phyloP scores from a whole-genome alignment of 345 rosid species.

The Euphorbia tirucalli region DNA sequence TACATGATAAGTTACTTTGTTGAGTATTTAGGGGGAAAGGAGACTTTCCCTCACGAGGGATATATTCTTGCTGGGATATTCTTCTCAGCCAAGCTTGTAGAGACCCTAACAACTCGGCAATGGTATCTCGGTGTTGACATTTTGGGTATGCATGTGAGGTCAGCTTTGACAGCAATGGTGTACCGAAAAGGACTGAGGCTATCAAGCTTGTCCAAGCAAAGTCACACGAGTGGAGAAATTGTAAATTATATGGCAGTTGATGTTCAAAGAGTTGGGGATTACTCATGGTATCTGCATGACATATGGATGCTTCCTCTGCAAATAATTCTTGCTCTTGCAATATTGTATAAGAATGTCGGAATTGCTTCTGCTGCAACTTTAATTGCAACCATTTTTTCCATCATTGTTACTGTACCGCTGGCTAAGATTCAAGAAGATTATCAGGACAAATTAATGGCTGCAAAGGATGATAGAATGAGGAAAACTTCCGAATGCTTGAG shows the following conservation, averaged over 20 bases:
- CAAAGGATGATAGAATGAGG: constrained; percentile 99
- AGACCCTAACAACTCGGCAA: constrained; percentile 93
- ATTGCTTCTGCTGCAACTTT: constrained; percentile 90
- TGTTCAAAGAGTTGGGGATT: constrained; percentile 96
- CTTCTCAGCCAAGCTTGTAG: constrained; percentile 84
- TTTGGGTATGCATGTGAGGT: constrained; percentile 98
- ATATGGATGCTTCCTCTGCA: constrained; percentile 99
- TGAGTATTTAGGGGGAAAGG: constrained; percentile 84
- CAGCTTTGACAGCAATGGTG: constrained; percentile 97
- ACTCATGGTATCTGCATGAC: constrained; percentile 98
- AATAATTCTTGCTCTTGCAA: constrained; percentile 92
- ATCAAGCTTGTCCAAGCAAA: constrained; percentile 87
- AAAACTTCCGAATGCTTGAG: constrained; percentile 95
- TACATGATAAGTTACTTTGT: constrained; percentile 96
- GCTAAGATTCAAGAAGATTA: constrained; percentile 93
- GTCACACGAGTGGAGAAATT: constrained; percentile 93
- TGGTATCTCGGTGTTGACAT: constrained; percentile 99
- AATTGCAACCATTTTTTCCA: constrained; percentile 83
- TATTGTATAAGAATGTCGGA: constrained; percentile 92
- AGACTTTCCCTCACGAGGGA: constrained; percentile 89
- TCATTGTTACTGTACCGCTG: constrained; percentile 74
- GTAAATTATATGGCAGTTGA: constrained; percentile 99
- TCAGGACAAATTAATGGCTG: constrained; percentile 92
- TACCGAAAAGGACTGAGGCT: constrained; percentile 87
- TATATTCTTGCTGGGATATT: constrained; percentile 92